Percentiles rank a stretch among this genome's conserved stretches.
Evolutionary conservation across 2,329 filamentous ascomycete genomes (phyloP).

Genomic region (Scedosporium aurantiacum): DNA sequence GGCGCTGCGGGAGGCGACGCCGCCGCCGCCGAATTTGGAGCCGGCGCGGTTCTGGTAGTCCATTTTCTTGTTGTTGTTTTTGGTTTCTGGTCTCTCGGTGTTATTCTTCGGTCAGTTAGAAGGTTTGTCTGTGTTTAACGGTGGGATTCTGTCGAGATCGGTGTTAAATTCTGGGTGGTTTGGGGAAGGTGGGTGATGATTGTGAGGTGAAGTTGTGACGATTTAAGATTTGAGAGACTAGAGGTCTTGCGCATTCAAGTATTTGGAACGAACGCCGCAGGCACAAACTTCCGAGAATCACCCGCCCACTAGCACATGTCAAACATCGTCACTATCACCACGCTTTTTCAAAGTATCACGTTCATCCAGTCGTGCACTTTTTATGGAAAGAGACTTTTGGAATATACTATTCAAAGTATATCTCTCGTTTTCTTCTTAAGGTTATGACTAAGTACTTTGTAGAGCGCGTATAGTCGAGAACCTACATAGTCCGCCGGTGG

Average conservation of each 20-base stretch:
- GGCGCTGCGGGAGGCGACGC: slow-evolving; percentile 84
- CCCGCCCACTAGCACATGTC: background rate
- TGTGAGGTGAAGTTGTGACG: background rate
- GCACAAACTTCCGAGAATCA: background rate
- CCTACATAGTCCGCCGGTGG: no score
- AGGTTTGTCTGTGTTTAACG: background rate
- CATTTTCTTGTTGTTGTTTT: slow-evolving; percentile 29
- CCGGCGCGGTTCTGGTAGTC: slow-evolving; percentile 85
- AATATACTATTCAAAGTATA: no score
- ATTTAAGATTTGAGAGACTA: background rate
- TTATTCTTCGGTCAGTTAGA: background rate
- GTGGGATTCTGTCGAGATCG: background rate
- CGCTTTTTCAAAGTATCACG: no score
- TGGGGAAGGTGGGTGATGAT: no score
- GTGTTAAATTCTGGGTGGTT: no score
- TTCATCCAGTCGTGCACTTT: no score
- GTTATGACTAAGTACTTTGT: no score
- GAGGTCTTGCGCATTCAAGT: no score
- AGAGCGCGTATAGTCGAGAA: no score
- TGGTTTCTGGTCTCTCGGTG: background rate
- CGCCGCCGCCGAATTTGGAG: slow-evolving; percentile 95
- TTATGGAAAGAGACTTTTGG: no score
- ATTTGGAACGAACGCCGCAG: no score
- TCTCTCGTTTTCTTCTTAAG: no score
- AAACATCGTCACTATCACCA: background rate